Evolutionary conservation across 1,284 basidiomycete species (phyloP).

Genomic region (Thecaphora frezii): DNA sequence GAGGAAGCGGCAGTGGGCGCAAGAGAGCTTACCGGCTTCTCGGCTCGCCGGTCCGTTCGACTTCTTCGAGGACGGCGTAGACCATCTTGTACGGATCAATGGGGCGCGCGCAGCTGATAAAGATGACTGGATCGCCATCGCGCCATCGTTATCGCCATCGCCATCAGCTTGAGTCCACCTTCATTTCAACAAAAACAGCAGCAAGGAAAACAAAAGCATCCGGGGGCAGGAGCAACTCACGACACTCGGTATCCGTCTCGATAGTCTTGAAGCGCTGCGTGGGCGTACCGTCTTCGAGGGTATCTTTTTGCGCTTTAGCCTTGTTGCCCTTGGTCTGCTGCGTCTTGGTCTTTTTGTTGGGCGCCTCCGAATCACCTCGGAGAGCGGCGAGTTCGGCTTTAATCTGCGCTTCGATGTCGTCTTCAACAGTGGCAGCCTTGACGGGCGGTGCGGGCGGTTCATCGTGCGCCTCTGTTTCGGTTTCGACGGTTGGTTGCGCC

Average conservation of each 20-base stretch:
- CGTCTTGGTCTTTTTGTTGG: not conserved
- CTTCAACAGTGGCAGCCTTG: no score
- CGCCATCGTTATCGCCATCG: no score
- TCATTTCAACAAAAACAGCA: no score
- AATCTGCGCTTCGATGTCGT: conserved; percentile 52
- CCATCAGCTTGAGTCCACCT: no score
- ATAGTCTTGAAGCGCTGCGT: conserved; percentile 16
- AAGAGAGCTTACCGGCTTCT: conserved; percentile 25
- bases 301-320: not conserved
- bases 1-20: no score
- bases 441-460: no score
- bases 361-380: not conserved
- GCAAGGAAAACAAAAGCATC: no score
- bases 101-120: conserved; percentile 24
- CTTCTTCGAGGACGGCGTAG: conserved; percentile 35
- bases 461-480: no score
- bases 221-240: not conserved
- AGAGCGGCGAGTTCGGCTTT: conserved; percentile 42
- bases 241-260: conserved; percentile 42
- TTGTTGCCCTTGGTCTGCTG: not conserved
- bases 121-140: conserved; percentile 17
- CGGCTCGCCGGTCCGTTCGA: conserved; percentile 37
- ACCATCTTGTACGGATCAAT: conserved; percentile 30
- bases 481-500: not conserved
- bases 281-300: not conserved